Evolutionary conservation across 768 basidiomycete species (phyloP).

Genomic region (Lactarius pseudohatsudake): DNA sequence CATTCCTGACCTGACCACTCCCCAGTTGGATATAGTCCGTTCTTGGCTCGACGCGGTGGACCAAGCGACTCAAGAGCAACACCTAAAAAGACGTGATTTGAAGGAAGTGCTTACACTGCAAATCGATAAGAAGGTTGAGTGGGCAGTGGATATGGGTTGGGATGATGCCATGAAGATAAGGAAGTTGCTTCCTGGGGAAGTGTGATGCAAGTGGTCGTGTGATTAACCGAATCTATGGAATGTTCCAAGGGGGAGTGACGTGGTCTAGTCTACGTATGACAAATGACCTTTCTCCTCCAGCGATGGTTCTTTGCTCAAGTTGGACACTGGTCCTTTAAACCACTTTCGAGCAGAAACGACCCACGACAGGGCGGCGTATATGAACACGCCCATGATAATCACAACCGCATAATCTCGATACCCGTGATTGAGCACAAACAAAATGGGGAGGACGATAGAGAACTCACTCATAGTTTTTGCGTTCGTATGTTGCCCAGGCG

Average conservation of each 20-base stretch:
- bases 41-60: constrained; percentile 56
- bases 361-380: constrained; percentile 66
- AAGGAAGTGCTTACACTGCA: constrained; percentile 48
- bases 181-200: constrained; percentile 37
- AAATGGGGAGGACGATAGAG: not conserved
- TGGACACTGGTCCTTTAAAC: constrained; percentile 67
- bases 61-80: constrained; percentile 41
- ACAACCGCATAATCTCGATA: constrained; percentile 65
- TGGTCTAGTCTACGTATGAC: not conserved
- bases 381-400: constrained; percentile 61
- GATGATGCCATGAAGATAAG: constrained; percentile 45
- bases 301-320: constrained; percentile 26
- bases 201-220: constrained; percentile 29
- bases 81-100: constrained; percentile 31
- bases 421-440: constrained; percentile 8
- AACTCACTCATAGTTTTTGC: constrained; percentile 28
- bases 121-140: constrained; percentile 51
- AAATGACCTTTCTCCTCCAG: constrained; percentile 3
- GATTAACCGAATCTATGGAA: not conserved
- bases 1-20: constrained; percentile 44
- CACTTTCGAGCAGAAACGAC: constrained; percentile 64
- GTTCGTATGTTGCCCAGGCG: constrained; percentile 1
- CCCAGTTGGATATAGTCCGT: constrained; percentile 50
- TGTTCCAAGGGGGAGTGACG: not conserved
- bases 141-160: constrained; percentile 58